Evolutionary conservation across 805 yeast species (phyloP).

Genomic region (Starmerella apis): DNA sequence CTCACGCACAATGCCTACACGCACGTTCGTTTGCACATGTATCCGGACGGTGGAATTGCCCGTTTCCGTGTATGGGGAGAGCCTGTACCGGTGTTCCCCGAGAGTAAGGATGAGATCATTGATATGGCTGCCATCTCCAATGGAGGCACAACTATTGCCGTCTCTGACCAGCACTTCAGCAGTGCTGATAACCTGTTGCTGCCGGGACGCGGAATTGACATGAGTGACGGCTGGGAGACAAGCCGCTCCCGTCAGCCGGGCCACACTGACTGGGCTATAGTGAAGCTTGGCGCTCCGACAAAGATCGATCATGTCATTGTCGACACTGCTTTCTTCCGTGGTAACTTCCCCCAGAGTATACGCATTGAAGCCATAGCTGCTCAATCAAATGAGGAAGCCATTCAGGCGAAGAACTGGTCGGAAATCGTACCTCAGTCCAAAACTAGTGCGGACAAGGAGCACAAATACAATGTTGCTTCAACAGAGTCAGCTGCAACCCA

Average conservation of each 20-base stretch:
- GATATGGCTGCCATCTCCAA: slow-evolving; percentile 74
- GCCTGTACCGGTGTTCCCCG: slow-evolving; percentile 61
- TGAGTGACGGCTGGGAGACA: slow-evolving; percentile 99
- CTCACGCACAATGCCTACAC: slow-evolving; percentile 58
- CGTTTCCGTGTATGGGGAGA: slow-evolving; percentile 82
- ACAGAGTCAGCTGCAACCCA: slow-evolving; percentile 46
- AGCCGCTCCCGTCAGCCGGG: slow-evolving; percentile 71
- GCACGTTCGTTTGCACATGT: slow-evolving; percentile 78
- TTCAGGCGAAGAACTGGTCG: slow-evolving; percentile 49
- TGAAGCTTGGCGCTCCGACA: slow-evolving; percentile 63
- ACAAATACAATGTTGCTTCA: slow-evolving; percentile 34
- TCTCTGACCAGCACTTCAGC: slow-evolving; percentile 90
- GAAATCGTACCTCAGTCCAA: slow-evolving; percentile 54
- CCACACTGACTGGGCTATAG: slow-evolving; percentile 86
- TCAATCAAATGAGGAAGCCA: slow-evolving; percentile 31
- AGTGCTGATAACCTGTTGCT: slow-evolving; percentile 77
- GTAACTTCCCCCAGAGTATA: slow-evolving; percentile 82
- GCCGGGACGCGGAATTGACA: slow-evolving; percentile 91
- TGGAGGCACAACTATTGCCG: slow-evolving; percentile 80
- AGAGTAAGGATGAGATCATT: slow-evolving; percentile 37
- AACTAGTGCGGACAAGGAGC: slow-evolving; percentile 79
- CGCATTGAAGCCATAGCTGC: slow-evolving; percentile 52
- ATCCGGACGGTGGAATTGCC: slow-evolving; percentile 97
- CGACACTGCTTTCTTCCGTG: slow-evolving; percentile 90
- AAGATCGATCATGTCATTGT: slow-evolving; percentile 49